Conservation (phyloP, 2,329 filamentous ascomycete genomes). For the Aspergillus ochraceus region DNA sequence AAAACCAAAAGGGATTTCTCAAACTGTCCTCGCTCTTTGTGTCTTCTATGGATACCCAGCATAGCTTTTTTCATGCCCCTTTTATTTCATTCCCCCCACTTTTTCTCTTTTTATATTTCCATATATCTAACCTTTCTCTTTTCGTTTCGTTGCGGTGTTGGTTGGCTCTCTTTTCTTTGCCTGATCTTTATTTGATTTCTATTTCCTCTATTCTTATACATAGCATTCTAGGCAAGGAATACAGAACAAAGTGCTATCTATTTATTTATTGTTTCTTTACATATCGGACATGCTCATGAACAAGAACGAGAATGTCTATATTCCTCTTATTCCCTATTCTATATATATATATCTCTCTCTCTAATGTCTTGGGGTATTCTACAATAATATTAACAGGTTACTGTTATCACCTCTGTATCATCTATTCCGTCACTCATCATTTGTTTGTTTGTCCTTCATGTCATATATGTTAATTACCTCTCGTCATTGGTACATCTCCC, state of each 20-base stretch:
- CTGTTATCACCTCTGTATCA: no score
- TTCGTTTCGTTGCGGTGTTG: background rate
- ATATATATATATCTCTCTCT: no score
- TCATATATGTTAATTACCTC: no score
- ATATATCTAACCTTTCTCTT: background rate
- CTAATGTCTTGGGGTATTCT: no score
- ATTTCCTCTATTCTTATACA: background rate
- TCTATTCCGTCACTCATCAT: no score
- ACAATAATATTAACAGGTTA: no score
- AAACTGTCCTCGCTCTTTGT: conserved; percentile 8
- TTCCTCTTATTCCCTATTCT: no score
- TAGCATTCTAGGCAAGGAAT: background rate
- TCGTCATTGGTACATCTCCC: no score
- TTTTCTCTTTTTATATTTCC: background rate
- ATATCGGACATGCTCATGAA: no score
- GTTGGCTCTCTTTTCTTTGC: background rate
- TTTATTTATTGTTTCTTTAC: background rate
- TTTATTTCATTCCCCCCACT: conserved; percentile 9
- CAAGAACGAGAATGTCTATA: no score
- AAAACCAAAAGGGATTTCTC: background rate
- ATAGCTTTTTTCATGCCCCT: conserved; percentile 16
- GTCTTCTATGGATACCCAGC: conserved; percentile 32
- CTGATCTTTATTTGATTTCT: background rate
- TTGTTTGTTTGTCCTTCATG: no score
- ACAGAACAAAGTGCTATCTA: background rate